A percentile compares a stretch with the other conserved stretches of the same genome.
phyloP scores from a whole-genome alignment of 2,329 filamentous ascomycete genomes.

The Knoxdaviesia capensis region DNA sequence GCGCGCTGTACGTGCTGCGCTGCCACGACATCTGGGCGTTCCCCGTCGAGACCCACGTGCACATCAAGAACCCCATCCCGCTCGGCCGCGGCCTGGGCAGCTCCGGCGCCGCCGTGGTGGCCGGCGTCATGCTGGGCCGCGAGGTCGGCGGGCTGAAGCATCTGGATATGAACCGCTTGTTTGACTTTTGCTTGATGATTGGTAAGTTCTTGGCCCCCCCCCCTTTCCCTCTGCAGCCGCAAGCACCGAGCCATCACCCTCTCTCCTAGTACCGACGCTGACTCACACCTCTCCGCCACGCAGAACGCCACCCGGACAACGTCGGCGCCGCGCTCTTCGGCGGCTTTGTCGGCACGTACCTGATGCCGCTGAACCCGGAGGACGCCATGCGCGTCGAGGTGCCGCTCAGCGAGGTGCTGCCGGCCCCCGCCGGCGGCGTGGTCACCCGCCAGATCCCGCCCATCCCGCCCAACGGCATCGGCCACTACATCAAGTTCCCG shows the following conservation, averaged over 20 bases:
- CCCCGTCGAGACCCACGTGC: constrained; percentile 70
- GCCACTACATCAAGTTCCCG: constrained; percentile 86
- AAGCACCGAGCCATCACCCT: not conserved
- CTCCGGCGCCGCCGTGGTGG: constrained; percentile 86
- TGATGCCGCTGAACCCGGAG: constrained; percentile 77
- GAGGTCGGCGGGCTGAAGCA: constrained; percentile 61
- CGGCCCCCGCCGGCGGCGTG: constrained; percentile 70
- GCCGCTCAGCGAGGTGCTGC: constrained; percentile 80
- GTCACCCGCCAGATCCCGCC: constrained; percentile 79
- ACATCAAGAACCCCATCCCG: constrained; percentile 90
- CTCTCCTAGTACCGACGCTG: not conserved
- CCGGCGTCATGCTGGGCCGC: constrained; percentile 82
- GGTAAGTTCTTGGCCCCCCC: constrained; percentile 25
- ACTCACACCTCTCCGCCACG: constrained; percentile 3
- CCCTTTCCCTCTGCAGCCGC: not conserved
- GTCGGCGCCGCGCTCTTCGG: constrained; percentile 90
- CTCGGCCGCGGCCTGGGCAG: constrained; percentile 85
- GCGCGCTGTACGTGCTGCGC: constrained; percentile 82
- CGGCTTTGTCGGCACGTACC: constrained; percentile 89
- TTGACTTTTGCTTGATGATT: constrained; percentile 97
- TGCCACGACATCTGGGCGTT: constrained; percentile 79
- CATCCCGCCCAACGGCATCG: constrained; percentile 77
- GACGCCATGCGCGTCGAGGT: constrained; percentile 86
- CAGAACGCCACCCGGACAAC: constrained; percentile 78
- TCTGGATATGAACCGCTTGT: constrained; percentile 59